Percentiles rank a stretch among this genome's conserved stretches.
phyloP scores from a whole-genome alignment of 1,284 basidiomycete genomes.

The Xerocomus subilludens region DNA sequence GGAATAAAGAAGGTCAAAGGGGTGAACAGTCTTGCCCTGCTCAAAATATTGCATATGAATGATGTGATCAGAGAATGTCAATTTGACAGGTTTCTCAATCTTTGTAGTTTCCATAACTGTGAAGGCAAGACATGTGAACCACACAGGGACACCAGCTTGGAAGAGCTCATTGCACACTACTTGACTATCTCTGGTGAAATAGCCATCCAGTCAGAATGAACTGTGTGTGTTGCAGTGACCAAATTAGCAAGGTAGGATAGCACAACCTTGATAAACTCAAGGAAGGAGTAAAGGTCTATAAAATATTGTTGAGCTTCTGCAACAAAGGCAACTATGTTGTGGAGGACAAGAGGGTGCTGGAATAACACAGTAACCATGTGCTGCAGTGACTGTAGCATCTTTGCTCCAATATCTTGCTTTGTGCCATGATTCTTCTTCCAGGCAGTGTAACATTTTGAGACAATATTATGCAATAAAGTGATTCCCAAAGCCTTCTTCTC shows the following conservation, averaged over 20 bases:
- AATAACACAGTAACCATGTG: background rate
- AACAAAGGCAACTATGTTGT: background rate
- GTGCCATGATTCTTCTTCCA: too few species aligned
- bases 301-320: slow-evolving; percentile 13
- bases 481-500: too few species aligned
- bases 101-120: background rate
- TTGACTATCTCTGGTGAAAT: background rate
- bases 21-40: background rate
- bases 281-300: slow-evolving; percentile 10
- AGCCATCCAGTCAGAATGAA: slow-evolving; percentile 17
- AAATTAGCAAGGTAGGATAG: too few species aligned
- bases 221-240: background rate
- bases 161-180: background rate
- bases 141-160: slow-evolving; percentile 12
- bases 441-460: too few species aligned
- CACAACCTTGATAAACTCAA: background rate
- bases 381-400: too few species aligned
- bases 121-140: background rate
- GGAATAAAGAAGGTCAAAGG: slow-evolving; percentile 11
- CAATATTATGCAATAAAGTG: too few species aligned
- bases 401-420: too few species aligned
- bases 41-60: slow-evolving; percentile 3
- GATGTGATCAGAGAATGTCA: slow-evolving; percentile 13
- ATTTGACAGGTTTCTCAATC: background rate
- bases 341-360: background rate